phyloP scores from a whole-genome alignment of 1,284 basidiomycete species.

The Pyrrhoderma noxium region DNA sequence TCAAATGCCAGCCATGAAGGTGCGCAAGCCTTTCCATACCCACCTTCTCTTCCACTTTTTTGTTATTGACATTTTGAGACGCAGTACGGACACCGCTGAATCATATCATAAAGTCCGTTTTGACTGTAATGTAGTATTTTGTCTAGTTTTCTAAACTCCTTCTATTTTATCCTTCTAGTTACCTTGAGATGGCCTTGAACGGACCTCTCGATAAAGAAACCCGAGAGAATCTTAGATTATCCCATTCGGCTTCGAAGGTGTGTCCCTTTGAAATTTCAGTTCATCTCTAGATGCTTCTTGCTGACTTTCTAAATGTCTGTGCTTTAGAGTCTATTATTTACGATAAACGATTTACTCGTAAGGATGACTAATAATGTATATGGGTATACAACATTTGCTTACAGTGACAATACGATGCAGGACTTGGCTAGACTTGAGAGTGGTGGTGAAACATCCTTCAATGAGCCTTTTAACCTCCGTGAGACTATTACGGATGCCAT shows the following conservation, averaged over 20 bases:
- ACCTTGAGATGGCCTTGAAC: conserved; percentile 80
- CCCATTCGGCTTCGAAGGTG: conserved; percentile 78
- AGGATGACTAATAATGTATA: conserved; percentile 15
- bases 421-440: conserved; percentile 80
- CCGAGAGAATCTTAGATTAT: conserved; percentile 70
- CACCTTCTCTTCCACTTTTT: too few species aligned
- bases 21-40: conserved; percentile 24
- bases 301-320: conserved; percentile 3
- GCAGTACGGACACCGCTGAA: conserved; percentile 68
- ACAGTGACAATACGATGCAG: conserved; percentile 31
- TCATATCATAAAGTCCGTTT: conserved; percentile 62
- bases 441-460: conserved; percentile 74
- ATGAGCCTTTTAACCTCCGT: conserved; percentile 75
- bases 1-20: conserved; percentile 90
- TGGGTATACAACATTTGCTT: conserved; percentile 15
- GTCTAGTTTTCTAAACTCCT: background rate
- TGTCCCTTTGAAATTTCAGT: conserved; percentile 13
- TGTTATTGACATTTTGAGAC: background rate
- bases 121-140: too few species aligned
- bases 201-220: conserved; percentile 75
- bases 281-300: background rate
- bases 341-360: conserved; percentile 80
- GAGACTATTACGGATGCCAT: conserved; percentile 66
- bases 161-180: conserved; percentile 37
- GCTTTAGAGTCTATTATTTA: conserved; percentile 60